Evolutionary conservation across 1,284 basidiomycete species (phyloP).

Genomic region (Ganoderma lingzhi): DNA sequence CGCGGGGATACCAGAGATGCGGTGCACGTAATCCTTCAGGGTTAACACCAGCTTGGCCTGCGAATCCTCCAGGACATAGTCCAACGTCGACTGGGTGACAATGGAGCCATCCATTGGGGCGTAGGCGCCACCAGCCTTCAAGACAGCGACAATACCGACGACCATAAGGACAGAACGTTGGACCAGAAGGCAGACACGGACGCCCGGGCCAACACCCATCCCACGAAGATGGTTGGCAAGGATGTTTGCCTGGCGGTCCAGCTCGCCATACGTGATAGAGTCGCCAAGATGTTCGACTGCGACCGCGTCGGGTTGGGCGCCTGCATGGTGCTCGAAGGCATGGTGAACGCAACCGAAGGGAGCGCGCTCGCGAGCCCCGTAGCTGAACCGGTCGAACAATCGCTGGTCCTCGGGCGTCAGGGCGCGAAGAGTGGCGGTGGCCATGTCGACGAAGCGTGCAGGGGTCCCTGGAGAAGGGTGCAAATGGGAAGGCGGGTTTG

Average conservation of each 20-base stretch:
- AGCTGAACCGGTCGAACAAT: conserved; percentile 55
- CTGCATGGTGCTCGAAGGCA: conserved; percentile 60
- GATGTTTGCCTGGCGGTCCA: conserved; percentile 57
- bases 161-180: conserved; percentile 64
- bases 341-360: conserved; percentile 62
- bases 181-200: conserved; percentile 60
- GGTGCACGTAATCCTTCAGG: conserved; percentile 53
- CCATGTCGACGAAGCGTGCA: conserved; percentile 21
- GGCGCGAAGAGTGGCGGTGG: conserved; percentile 24
- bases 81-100: conserved; percentile 61
- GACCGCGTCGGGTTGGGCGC: conserved; percentile 48
- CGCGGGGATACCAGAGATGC: conserved; percentile 43
- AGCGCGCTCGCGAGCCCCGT: conserved; percentile 46
- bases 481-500: conserved; percentile 16
- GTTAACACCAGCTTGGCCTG: conserved; percentile 53
- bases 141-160: conserved; percentile 59
- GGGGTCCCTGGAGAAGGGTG: conserved; percentile 13
- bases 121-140: conserved; percentile 66
- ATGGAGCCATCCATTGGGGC: conserved; percentile 66
- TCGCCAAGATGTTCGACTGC: conserved; percentile 60
- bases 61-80: conserved; percentile 60
- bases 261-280: conserved; percentile 57
- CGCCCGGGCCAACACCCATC: conserved; percentile 54
- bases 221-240: conserved; percentile 54
- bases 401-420: conserved; percentile 50